Evolutionary conservation across 495 filamentous ascomycete genomes (phyloP).

Genomic region (Xylaria intraflava): DNA sequence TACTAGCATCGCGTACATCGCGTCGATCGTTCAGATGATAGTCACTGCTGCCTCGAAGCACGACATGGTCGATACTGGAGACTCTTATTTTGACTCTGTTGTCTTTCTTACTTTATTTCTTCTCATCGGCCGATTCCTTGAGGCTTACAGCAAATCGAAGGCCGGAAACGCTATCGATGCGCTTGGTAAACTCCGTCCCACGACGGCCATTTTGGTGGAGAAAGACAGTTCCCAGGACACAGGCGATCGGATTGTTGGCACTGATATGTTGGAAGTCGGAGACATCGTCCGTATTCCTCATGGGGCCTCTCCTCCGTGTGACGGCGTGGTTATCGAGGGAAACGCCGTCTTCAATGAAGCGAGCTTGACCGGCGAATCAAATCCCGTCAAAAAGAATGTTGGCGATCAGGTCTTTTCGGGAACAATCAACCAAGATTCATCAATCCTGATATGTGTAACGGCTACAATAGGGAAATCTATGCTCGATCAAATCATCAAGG

Average conservation of each 20-base stretch:
- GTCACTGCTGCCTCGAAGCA: slow-evolving; percentile 49
- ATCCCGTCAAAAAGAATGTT: slow-evolving; percentile 59
- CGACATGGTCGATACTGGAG: slow-evolving; percentile 37
- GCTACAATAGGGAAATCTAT: slow-evolving; percentile 72
- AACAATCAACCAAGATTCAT: slow-evolving; percentile 72
- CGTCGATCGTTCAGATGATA: slow-evolving; percentile 73
- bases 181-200: slow-evolving; percentile 71
- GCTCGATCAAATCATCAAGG: slow-evolving; percentile 85
- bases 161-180: slow-evolving; percentile 82
- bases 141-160: slow-evolving; percentile 89
- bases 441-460: slow-evolving; percentile 64
- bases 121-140: slow-evolving; percentile 68
- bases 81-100: slow-evolving; percentile 89
- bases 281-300: slow-evolving; percentile 71
- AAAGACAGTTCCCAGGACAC: slow-evolving; percentile 29
- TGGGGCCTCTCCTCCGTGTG: slow-evolving; percentile 78
- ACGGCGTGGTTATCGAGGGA: slow-evolving; percentile 63
- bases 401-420: slow-evolving; percentile 78
- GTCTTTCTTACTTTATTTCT: slow-evolving; percentile 92
- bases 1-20: slow-evolving; percentile 81
- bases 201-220: slow-evolving; percentile 65
- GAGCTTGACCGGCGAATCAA: slow-evolving; percentile 83
- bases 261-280: slow-evolving; percentile 77
- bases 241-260: slow-evolving; percentile 39
- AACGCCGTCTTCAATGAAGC: slow-evolving; percentile 78